Percentiles rank a stretch among this genome's conserved stretches.
Conservation (phyloP, 2,329 filamentous ascomycete genomes). For the Microcyclosporella mali region DNA sequence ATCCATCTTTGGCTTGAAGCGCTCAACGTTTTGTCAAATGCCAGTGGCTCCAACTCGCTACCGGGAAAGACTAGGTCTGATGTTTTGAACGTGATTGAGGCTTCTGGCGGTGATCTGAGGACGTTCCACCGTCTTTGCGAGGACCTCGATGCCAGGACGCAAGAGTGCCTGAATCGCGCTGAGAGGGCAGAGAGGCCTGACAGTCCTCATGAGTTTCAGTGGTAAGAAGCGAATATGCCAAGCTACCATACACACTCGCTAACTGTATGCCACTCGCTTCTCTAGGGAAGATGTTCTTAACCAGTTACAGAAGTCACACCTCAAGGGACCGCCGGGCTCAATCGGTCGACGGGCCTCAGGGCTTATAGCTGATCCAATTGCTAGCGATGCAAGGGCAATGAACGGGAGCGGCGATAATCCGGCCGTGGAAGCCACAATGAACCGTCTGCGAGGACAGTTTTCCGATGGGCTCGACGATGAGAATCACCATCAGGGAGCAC, state of each 20-base stretch:
- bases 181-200: slow-evolving; percentile 48
- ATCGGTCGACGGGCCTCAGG: slow-evolving; percentile 16
- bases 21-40: slow-evolving; percentile 22
- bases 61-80: slow-evolving; percentile 26
- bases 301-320: slow-evolving; percentile 29
- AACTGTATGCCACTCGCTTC: too few relatives aligned
- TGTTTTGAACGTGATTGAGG: slow-evolving; percentile 28
- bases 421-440: slow-evolving; percentile 23
- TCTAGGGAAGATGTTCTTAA: slow-evolving; percentile 50
- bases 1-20: slow-evolving; percentile 73
- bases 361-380: slow-evolving; percentile 22
- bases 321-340: slow-evolving; percentile 21
- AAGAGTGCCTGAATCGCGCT: slow-evolving; percentile 46
- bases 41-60: slow-evolving; percentile 10
- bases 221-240: too few relatives aligned
- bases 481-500: slow-evolving; percentile 14
- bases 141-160: slow-evolving; percentile 42
- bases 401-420: slow-evolving; percentile 22
- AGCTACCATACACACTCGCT: too few relatives aligned
- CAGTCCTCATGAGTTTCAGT: slow-evolving; percentile 43
- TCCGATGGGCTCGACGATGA: slow-evolving; percentile 20
- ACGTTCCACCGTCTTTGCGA: slow-evolving; percentile 47
- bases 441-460: slow-evolving; percentile 15
- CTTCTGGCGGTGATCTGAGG: slow-evolving; percentile 41
- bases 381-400: slow-evolving; percentile 24